A percentile compares a stretch with the other conserved stretches of the same genome.
Conservation (phyloP, 176 grass and related monocot genomes). For the Ensete ventricosum region DNA sequence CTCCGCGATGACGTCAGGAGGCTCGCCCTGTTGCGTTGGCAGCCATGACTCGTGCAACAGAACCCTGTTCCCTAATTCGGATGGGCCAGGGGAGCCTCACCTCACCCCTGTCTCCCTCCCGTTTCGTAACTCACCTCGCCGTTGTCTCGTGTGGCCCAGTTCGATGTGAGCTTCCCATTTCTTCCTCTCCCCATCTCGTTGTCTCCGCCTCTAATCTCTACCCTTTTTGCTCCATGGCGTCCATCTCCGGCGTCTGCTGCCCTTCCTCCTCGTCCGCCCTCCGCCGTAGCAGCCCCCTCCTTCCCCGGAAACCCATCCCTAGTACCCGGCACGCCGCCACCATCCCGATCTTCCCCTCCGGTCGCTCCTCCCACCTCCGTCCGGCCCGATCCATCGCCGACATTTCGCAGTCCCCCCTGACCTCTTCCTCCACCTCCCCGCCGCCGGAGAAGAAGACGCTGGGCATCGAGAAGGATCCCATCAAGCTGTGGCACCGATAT, state of each 20-base stretch:
- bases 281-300: slow-evolving; percentile 14
- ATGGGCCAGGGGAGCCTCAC: no score
- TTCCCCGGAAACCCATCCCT: neutral
- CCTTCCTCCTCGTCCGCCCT: slow-evolving; percentile 21
- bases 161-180: no score
- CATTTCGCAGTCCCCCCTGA: slow-evolving; percentile 43
- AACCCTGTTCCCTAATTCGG: no score
- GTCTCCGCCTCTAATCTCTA: no score
- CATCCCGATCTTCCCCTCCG: slow-evolving; percentile 2
- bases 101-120: no score
- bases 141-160: no score
- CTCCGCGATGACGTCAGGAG: no score
- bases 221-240: slow-evolving; percentile 12
- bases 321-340: no score
- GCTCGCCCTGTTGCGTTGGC: no score
- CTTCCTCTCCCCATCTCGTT: no score
- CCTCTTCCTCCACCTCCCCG: slow-evolving; percentile 5
- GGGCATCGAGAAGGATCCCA: slow-evolving; percentile 73
- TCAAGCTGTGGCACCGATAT: slow-evolving; percentile 76
- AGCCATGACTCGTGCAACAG: no score
- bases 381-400: slow-evolving; percentile 62
- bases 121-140: no score
- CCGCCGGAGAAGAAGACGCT: slow-evolving; percentile 16
- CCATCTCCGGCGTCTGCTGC: slow-evolving; percentile 45
- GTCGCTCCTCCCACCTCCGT: slow-evolving; percentile 30